Percentiles rank a stretch among this genome's conserved stretches.
phyloP scores from a whole-genome alignment of 371 early-diverging fungal genomes.

The Mortierella sp. region DNA sequence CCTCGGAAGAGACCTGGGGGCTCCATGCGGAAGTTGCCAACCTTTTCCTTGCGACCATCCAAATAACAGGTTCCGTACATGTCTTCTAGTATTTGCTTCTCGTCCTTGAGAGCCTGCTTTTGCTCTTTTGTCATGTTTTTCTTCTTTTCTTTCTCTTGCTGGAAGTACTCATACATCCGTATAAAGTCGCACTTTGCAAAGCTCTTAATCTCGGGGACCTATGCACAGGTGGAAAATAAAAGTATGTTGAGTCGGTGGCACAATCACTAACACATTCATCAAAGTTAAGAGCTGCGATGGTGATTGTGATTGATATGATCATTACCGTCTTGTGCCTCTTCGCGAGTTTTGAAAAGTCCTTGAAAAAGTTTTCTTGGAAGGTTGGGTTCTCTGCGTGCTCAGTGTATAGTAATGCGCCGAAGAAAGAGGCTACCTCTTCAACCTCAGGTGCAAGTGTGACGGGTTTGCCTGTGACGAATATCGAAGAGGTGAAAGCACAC shows the following conservation, averaged over 20 bases:
- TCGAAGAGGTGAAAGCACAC: background rate
- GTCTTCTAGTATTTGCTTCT: slow-evolving; percentile 79
- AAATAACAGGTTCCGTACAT: slow-evolving; percentile 81
- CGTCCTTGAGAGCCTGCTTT: slow-evolving; percentile 84
- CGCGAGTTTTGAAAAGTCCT: slow-evolving; percentile 82
- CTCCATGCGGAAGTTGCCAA: slow-evolving; percentile 97
- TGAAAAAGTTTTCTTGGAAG: slow-evolving; percentile 94
- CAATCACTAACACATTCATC: background rate
- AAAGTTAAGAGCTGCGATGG: background rate
- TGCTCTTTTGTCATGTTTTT: slow-evolving; percentile 93
- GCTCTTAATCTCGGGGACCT: slow-evolving; percentile 80
- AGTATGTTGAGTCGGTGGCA: background rate
- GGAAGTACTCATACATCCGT: slow-evolving; percentile 86
- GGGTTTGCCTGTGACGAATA: slow-evolving; percentile 58
- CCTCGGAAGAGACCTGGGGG: slow-evolving; percentile 98
- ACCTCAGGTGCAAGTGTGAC: slow-evolving; percentile 84
- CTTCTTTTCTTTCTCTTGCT: slow-evolving; percentile 80
- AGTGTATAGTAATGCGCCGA: slow-evolving; percentile 88
- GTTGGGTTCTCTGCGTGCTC: slow-evolving; percentile 87
- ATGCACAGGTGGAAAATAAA: background rate
- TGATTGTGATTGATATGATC: background rate
- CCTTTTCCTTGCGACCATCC: slow-evolving; percentile 96
- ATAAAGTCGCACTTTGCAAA: slow-evolving; percentile 93
- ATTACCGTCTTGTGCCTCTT: slow-evolving; percentile 73
- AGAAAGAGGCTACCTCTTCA: slow-evolving; percentile 97